Percentiles rank a stretch among this genome's conserved stretches.
These are phyloP conservation scores for Rhizodiscina lignyota DNA, from an alignment of 495 filamentous ascomycete genomes.

Conservation along the genomic window DNA sequence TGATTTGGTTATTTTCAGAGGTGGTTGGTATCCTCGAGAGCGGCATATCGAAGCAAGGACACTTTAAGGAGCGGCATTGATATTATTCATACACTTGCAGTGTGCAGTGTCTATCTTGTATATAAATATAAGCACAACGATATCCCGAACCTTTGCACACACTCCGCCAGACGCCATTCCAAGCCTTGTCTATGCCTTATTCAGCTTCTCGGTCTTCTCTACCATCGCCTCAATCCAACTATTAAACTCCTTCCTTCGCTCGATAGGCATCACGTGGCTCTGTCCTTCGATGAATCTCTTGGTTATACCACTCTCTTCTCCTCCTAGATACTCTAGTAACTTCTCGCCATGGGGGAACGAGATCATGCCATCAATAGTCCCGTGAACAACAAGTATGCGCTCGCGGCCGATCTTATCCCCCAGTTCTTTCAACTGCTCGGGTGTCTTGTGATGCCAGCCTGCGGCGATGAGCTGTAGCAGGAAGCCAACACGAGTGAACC, in stretches of 20 bases:
- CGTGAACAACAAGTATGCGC: constrained; percentile 59
- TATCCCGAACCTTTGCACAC: too few relatives aligned
- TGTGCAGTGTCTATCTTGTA: too few relatives aligned
- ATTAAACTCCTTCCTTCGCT: constrained; percentile 45
- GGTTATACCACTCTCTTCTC: constrained; percentile 2
- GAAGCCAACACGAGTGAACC: constrained; percentile 49
- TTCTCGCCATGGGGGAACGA: constrained; percentile 44
- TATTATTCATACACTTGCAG: too few relatives aligned
- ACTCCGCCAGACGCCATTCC: too few relatives aligned
- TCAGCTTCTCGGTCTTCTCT: constrained; percentile 17
- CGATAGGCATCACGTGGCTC: constrained; percentile 52
- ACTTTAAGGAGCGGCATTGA: too few relatives aligned
- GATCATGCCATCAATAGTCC: constrained; percentile 59
- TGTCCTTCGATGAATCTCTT: constrained; percentile 39
- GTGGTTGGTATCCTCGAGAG: too few relatives aligned
- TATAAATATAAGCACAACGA: too few relatives aligned
- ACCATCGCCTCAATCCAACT: constrained; percentile 36
- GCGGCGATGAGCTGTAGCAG: constrained; percentile 63
- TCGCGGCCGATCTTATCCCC: constrained; percentile 50
- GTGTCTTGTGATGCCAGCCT: constrained; percentile 59
- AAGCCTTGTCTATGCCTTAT: too few relatives aligned
- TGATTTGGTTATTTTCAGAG: too few relatives aligned
- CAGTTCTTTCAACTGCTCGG: constrained; percentile 42
- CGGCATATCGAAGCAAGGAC: too few relatives aligned
- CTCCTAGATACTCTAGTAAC: constrained; percentile 32